phyloP scores from a whole-genome alignment of 2,329 filamentous ascomycete genomes.

The Septoria petroselini region DNA sequence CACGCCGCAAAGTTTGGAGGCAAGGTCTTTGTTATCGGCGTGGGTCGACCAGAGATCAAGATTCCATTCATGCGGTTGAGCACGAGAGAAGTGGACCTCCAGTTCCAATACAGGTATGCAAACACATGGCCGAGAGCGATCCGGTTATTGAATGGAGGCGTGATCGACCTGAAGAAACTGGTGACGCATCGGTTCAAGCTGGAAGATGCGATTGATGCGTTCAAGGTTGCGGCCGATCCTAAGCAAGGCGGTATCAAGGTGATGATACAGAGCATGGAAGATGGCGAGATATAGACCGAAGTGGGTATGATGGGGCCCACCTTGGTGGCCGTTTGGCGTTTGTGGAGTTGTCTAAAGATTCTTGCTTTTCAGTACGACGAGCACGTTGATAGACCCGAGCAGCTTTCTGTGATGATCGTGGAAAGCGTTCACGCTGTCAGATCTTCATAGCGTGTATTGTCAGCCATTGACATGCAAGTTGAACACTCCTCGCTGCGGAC shows the following conservation, averaged over 20 bases:
- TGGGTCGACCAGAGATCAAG: slow-evolving; percentile 91
- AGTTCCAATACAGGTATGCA: slow-evolving; percentile 94
- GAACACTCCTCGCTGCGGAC: too few relatives aligned
- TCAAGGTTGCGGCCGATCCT: slow-evolving; percentile 81
- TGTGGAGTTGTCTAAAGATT: neutral
- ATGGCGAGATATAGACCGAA: slow-evolving; percentile 34
- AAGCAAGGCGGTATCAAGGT: slow-evolving; percentile 98
- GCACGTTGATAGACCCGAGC: too few relatives aligned
- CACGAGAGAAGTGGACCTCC: slow-evolving; percentile 86
- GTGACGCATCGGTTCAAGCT: slow-evolving; percentile 85
- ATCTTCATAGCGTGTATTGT: too few relatives aligned
- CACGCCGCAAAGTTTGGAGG: slow-evolving; percentile 92
- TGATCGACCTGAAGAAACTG: slow-evolving; percentile 75
- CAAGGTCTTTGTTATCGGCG: slow-evolving; percentile 94
- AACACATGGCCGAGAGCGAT: slow-evolving; percentile 97
- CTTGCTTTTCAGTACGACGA: too few relatives aligned
- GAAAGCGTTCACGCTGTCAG: too few relatives aligned
- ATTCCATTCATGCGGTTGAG: slow-evolving; percentile 93
- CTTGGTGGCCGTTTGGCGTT: neutral
- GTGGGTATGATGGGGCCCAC: neutral
- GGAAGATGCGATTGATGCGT: slow-evolving; percentile 84
- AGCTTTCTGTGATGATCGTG: neutral
- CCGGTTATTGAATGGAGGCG: slow-evolving; percentile 75
- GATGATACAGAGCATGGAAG: slow-evolving; percentile 71
- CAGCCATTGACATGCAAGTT: too few relatives aligned